A percentile compares a stretch with the other conserved stretches of the same genome.
Evolutionary conservation across 441 rosid species (phyloP).

Genomic region (Aleurites moluccanus): DNA sequence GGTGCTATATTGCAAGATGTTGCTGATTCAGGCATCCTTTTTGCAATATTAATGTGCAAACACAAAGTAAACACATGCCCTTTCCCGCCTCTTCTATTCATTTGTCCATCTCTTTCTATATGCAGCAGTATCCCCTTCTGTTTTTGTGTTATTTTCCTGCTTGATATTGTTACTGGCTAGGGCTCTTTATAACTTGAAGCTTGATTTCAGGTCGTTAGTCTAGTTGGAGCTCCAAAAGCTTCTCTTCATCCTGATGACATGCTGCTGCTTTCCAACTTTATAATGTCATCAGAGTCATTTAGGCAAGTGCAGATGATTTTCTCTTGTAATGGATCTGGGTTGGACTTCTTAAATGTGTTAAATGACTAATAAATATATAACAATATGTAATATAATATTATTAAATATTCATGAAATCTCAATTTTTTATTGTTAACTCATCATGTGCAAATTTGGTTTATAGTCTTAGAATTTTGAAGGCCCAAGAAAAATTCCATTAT

Average conservation of each 20-base stretch:
- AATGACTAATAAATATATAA: neutral
- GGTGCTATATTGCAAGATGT: constrained; percentile 94
- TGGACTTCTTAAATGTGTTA: constrained; percentile 9
- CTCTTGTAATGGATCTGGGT: neutral
- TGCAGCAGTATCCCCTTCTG: neutral
- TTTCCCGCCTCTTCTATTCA: neutral
- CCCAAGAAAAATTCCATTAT: too few relatives aligned
- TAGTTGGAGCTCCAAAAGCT: constrained; percentile 96
- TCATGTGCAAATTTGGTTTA: neutral
- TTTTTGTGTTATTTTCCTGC: neutral
- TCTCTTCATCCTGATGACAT: constrained; percentile 97
- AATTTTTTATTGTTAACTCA: neutral
- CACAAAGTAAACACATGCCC: constrained; percentile 58
- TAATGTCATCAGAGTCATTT: constrained; percentile 91
- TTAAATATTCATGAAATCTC: neutral
- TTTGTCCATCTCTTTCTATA: neutral
- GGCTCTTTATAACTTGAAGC: constrained; percentile 27
- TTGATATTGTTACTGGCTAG: too few relatives aligned
- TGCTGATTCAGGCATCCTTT: constrained; percentile 90
- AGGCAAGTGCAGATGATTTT: constrained; percentile 50
- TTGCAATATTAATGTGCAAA: constrained; percentile 90
- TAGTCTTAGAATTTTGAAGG: neutral
- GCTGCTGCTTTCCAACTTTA: constrained; percentile 88
- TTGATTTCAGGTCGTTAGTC: constrained; percentile 76
- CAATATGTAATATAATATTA: neutral